Conservation (phyloP, 2,329 filamentous ascomycete genomes). For the Botrytis aclada region DNA sequence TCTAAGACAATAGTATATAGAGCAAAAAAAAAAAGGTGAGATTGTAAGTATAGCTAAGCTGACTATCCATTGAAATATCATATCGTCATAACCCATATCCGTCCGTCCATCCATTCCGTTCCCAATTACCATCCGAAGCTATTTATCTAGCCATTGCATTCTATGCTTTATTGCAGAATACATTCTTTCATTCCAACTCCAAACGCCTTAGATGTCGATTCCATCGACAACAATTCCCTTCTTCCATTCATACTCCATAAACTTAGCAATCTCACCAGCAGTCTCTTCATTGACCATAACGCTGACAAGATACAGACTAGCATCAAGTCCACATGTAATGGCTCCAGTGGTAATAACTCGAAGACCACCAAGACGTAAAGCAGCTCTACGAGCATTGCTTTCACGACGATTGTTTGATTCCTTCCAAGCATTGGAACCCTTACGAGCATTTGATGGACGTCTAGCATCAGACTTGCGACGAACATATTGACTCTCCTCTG, state of each 20-base stretch:
- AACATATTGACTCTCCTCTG: conserved; percentile 81
- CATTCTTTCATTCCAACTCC: conserved; percentile 22
- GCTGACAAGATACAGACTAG: conserved; percentile 78
- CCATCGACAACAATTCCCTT: conserved; percentile 84
- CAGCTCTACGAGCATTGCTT: conserved; percentile 74
- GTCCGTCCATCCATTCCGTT: conserved; percentile 3
- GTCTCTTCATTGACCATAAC: conserved; percentile 75
- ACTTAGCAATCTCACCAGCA: conserved; percentile 69
- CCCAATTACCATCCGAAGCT: conserved; percentile 11
- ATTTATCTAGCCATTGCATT: conserved; percentile 21
- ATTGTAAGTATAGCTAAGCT: conserved; percentile 38
- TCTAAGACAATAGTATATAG: too few relatives aligned
- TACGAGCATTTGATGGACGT: conserved; percentile 63
- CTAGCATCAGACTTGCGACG: conserved; percentile 68
- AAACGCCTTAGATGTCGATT: conserved; percentile 65
- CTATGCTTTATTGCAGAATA: conserved; percentile 22
- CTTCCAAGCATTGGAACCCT: conserved; percentile 81
- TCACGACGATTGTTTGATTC: conserved; percentile 71
- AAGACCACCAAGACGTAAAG: conserved; percentile 55
- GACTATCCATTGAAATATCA: conserved; percentile 1
- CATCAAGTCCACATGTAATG: conserved; percentile 77
- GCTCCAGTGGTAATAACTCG: conserved; percentile 79
- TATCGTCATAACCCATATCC: conserved; percentile 11
- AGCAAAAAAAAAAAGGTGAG: conserved; percentile 14
- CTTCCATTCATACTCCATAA: conserved; percentile 80